Percentiles rank a stretch among this genome's conserved stretches.
Conservation (phyloP, 495 filamentous ascomycete genomes). For the Copromyces sp. region DNA sequence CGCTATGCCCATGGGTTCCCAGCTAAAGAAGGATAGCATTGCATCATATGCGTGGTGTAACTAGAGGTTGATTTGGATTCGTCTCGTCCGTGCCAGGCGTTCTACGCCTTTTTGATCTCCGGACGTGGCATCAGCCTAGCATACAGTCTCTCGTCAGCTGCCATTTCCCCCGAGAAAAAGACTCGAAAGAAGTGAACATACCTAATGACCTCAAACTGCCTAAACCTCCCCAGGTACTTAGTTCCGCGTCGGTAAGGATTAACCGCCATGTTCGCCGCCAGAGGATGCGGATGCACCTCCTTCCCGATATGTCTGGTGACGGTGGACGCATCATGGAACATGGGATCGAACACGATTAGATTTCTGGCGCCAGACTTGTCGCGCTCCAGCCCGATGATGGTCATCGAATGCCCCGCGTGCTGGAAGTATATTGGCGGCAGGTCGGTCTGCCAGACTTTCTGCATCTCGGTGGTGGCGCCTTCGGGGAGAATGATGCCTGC, state of each 20-base stretch:
- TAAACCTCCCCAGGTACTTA: conserved; percentile 56
- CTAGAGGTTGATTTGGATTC: neutral
- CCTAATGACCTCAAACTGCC: conserved; percentile 70
- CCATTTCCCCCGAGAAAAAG: neutral
- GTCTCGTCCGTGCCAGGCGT: neutral
- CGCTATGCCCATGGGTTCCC: neutral
- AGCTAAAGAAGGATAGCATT: neutral
- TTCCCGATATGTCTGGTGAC: conserved; percentile 47
- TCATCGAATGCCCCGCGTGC: conserved; percentile 83
- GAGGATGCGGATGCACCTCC: conserved; percentile 25
- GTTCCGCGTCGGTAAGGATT: conserved; percentile 61
- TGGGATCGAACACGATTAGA: conserved; percentile 83
- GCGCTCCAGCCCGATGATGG: conserved; percentile 77
- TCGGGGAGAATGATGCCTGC: conserved; percentile 23
- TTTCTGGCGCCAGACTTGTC: conserved; percentile 53
- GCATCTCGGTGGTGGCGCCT: conserved; percentile 1
- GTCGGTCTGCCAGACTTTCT: conserved; percentile 55
- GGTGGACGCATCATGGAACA: conserved; percentile 58
- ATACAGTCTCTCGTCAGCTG: neutral
- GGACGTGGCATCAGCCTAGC: neutral
- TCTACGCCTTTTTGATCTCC: neutral
- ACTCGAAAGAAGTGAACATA: conserved; percentile 30
- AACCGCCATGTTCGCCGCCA: conserved; percentile 32
- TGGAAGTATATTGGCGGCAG: conserved; percentile 87
- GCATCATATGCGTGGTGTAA: neutral